These are phyloP conservation scores for Herpotrichia juniperi DNA, from an alignment of 2,329 filamentous ascomycete species.

Conservation along the genomic window DNA sequence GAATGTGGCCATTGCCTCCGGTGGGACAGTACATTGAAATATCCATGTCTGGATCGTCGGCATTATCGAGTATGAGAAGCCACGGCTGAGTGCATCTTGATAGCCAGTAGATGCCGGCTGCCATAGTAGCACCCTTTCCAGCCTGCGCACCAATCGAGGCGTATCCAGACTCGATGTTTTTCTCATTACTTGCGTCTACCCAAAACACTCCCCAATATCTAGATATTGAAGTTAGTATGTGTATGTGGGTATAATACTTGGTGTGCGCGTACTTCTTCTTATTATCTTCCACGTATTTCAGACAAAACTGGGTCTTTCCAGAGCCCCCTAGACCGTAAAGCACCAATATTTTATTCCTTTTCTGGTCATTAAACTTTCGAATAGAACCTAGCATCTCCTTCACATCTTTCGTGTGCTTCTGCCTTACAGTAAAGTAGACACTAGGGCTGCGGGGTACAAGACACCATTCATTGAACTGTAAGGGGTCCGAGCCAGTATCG, in stretches of 20 bases:
- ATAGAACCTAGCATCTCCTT: conserved; percentile 18
- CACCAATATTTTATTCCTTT: conserved; percentile 36
- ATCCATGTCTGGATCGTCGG: conserved; percentile 18
- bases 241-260: too few relatives aligned
- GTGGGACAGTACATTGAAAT: conserved; percentile 18
- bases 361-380: conserved; percentile 7
- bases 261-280: conserved; percentile 33
- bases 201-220: conserved; percentile 46
- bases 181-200: conserved; percentile 39
- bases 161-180: conserved; percentile 29
- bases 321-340: conserved; percentile 47
- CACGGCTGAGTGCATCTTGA: conserved; percentile 19
- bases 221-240: conserved; percentile 1
- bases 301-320: conserved; percentile 49
- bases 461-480: conserved; percentile 24
- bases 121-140: conserved; percentile 29
- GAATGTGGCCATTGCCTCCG: conserved; percentile 22
- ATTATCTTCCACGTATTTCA: conserved; percentile 45
- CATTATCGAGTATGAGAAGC: conserved; percentile 26
- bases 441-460: conserved; percentile 25
- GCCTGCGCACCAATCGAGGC: conserved; percentile 30
- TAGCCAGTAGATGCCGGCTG: conserved; percentile 28
- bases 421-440: conserved; percentile 29
- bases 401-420: conserved; percentile 16
- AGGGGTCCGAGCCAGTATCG: conserved; percentile 1